Conservation (phyloP, 768 basidiomycete species). For the Mycena polygramma region DNA sequence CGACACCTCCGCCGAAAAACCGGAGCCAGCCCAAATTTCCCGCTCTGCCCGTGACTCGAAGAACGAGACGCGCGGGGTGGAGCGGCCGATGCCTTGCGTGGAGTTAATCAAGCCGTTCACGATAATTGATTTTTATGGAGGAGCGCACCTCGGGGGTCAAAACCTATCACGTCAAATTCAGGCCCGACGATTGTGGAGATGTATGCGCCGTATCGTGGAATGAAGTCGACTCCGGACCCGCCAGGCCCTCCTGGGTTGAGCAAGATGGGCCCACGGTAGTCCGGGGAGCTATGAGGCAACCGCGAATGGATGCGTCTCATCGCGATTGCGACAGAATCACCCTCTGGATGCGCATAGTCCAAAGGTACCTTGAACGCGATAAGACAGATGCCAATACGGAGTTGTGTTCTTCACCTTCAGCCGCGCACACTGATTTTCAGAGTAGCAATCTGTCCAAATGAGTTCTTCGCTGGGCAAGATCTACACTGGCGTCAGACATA, state of each 20-base stretch:
- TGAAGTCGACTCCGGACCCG: slow-evolving; percentile 33
- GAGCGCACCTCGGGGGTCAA: slow-evolving; percentile 42
- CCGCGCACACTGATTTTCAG: slow-evolving; percentile 19
- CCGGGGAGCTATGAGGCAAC: slow-evolving; percentile 23
- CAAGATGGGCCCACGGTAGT: slow-evolving; percentile 38
- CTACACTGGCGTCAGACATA: background rate
- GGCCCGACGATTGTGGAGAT: slow-evolving; percentile 34
- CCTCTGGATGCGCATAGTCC: slow-evolving; percentile 37
- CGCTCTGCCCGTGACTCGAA: slow-evolving; percentile 26
- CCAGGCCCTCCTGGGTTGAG: slow-evolving; percentile 42
- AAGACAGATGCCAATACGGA: background rate
- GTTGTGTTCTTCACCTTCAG: slow-evolving; percentile 2
- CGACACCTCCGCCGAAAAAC: slow-evolving; percentile 24
- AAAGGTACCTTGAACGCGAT: slow-evolving; percentile 25
- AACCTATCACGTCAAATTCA: slow-evolving; percentile 39
- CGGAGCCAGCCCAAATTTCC: slow-evolving; percentile 6
- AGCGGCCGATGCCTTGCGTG: slow-evolving; percentile 30
- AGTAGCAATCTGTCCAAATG: slow-evolving; percentile 27
- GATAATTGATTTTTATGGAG: no score
- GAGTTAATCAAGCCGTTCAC: background rate
- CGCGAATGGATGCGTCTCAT: slow-evolving; percentile 28
- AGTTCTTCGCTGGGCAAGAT: slow-evolving; percentile 18
- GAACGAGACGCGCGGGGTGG: slow-evolving; percentile 34
- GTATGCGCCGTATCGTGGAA: background rate
- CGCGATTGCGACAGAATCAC: slow-evolving; percentile 33